Conservation (phyloP, 129 eudicot genomes). For the Scalesia atractyloides region DNA sequence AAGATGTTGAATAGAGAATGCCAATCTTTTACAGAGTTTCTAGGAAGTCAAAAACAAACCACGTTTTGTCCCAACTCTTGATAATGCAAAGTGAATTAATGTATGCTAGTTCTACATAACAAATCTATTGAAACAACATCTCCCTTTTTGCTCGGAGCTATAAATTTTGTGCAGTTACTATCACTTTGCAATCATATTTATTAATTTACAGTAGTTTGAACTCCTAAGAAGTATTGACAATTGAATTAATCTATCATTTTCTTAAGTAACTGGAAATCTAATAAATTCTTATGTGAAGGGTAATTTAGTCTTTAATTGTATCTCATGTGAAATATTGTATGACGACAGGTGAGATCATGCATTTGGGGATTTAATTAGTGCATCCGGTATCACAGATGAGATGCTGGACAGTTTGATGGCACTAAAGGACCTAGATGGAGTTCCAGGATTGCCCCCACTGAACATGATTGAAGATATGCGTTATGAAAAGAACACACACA, state of each 20-base stretch:
- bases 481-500: conserved; percentile 56
- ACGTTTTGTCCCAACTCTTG: neutral
- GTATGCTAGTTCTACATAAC: neutral
- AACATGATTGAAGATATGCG: conserved; percentile 65
- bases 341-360: conserved; percentile 73
- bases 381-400: conserved; percentile 90
- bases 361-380: conserved; percentile 87
- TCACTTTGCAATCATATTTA: neutral
- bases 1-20: neutral
- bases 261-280: neutral
- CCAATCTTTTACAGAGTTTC: neutral
- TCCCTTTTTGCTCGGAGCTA: neutral
- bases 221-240: neutral
- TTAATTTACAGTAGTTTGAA: neutral
- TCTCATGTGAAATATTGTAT: neutral
- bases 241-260: neutral
- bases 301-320: neutral
- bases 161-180: neutral
- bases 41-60: neutral
- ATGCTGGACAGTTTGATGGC: conserved; percentile 93
- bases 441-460: conserved; percentile 85
- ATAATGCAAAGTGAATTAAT: neutral
- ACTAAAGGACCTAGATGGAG: conserved; percentile 71
- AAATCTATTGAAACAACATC: neutral
- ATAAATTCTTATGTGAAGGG: neutral